These are phyloP conservation scores for Bathelium albidoporum DNA, from an alignment of 495 filamentous ascomycete species.

Conservation along the genomic window DNA sequence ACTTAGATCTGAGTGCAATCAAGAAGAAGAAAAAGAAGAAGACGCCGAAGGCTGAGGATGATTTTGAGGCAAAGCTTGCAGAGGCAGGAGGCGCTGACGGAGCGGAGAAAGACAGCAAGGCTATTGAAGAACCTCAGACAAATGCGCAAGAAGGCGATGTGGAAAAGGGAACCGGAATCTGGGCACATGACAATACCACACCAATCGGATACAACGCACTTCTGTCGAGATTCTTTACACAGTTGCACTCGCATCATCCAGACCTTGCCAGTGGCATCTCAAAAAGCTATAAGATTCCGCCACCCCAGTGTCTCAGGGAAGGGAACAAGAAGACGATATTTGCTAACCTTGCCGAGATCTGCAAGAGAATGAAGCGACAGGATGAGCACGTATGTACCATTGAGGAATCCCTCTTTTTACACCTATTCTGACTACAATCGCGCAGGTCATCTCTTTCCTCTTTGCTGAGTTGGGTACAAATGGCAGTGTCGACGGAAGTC, in stretches of 20 bases:
- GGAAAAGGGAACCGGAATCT: constrained; percentile 87
- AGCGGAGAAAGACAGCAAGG: constrained; percentile 39
- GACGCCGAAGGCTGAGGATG: constrained; percentile 51
- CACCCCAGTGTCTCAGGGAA: constrained; percentile 97
- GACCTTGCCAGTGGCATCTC: constrained; percentile 79
- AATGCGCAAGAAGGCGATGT: constrained; percentile 58
- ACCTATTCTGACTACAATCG: not conserved
- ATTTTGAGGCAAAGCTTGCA: constrained; percentile 74
- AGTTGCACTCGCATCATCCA: constrained; percentile 85
- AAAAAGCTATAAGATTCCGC: constrained; percentile 96
- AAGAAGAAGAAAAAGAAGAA: constrained; percentile 99
- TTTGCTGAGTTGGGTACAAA: constrained; percentile 97
- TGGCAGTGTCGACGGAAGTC: constrained; percentile 83
- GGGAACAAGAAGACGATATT: constrained; percentile 99
- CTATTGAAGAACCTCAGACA: constrained; percentile 39
- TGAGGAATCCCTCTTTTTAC: not conserved
- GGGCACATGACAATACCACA: constrained; percentile 67
- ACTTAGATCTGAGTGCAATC: constrained; percentile 63
- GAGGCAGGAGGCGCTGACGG: constrained; percentile 53
- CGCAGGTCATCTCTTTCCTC: constrained; percentile 86
- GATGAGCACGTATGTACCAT: constrained; percentile 47
- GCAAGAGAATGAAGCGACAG: constrained; percentile 89
- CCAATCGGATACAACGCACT: constrained; percentile 75
- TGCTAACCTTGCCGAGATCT: constrained; percentile 90
- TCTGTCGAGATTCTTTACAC: constrained; percentile 81